Percentiles rank a stretch among this genome's conserved stretches.
phyloP scores from a whole-genome alignment of 2,329 filamentous ascomycete genomes.

The Aspergillus fischeri region DNA sequence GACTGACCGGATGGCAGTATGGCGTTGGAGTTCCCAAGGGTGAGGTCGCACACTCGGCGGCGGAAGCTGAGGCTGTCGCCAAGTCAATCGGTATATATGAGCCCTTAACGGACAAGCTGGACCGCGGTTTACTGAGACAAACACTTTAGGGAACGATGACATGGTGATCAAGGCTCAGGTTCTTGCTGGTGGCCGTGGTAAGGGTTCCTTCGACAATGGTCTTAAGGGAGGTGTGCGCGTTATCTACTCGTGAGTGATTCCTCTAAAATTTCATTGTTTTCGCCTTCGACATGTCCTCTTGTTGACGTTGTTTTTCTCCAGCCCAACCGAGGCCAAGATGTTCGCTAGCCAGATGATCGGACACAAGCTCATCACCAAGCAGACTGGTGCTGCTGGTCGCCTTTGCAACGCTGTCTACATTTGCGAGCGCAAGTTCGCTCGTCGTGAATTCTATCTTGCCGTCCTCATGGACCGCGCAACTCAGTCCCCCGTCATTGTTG shows the following conservation, averaged over 20 bases:
- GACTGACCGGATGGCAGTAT: slow-evolving; percentile 59
- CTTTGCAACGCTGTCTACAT: slow-evolving; percentile 98
- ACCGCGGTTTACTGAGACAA: slow-evolving; percentile 17
- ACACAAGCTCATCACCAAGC: slow-evolving; percentile 99
- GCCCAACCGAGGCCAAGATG: slow-evolving; percentile 88
- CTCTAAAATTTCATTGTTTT: not conserved
- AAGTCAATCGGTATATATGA: slow-evolving; percentile 69
- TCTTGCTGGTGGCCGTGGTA: slow-evolving; percentile 93
- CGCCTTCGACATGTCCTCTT: not conserved
- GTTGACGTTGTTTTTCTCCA: slow-evolving; percentile 25
- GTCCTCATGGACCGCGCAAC: slow-evolving; percentile 95
- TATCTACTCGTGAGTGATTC: slow-evolving; percentile 75
- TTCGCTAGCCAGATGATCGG: slow-evolving; percentile 99
- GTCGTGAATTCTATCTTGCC: slow-evolving; percentile 97
- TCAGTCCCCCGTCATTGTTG: slow-evolving; percentile 91
- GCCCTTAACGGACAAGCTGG: slow-evolving; percentile 1
- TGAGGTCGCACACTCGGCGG: slow-evolving; percentile 72
- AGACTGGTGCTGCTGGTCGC: slow-evolving; percentile 89
- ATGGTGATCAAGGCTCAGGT: slow-evolving; percentile 99
- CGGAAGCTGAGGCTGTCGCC: slow-evolving; percentile 88
- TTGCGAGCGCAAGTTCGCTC: slow-evolving; percentile 98
- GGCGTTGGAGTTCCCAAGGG: slow-evolving; percentile 91
- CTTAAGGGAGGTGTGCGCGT: slow-evolving; percentile 98
- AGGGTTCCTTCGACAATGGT: slow-evolving; percentile 96
- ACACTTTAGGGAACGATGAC: slow-evolving; percentile 65